Base-by-base conservation (phyloP, 495 filamentous ascomycete genomes). In the Rhypophila decipiens region DNA sequence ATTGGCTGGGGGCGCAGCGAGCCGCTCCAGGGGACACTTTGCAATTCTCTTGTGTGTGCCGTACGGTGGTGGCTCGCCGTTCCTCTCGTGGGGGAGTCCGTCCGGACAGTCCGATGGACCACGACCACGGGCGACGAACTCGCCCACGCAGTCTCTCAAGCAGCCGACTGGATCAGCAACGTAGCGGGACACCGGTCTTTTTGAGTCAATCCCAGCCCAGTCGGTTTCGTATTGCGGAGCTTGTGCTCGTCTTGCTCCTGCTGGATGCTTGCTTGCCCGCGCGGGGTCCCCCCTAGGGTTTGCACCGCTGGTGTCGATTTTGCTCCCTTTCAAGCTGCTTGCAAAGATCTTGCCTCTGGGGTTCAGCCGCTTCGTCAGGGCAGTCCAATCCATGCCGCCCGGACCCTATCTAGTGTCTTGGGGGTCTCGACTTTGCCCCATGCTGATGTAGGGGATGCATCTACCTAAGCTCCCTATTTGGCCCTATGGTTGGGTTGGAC, bases 21-120 rank as follows among this genome's bases (percentile, higher is more conserved):
- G 53, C 57, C 57, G 57, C 53, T 42, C 40, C 47, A 24, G 40
- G 46, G 41, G 20, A n/a, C 27, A 18, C 7, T 18, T 38, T 38
- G 33, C 53, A 47, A 49, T 52, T 51, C 3, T n/a, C n/a, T 40
- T 31, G 44, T 49, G 48, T 31, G 42, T n/a, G n/a, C n/a, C n/a
- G n/a, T n/a, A n/a, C 52, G 49, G 46, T 55, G 47, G 46, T 61
- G 36, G 51, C 49, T 56, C 49, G 55, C 55, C 51, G 55, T 51
- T 22, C 33, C 20, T 46, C 12, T 46, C 37, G 50, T 57, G 55
- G 58, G 58, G 55, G 55, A 56, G 51, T 57, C 54, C 58, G 53
- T 47, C 47, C 49, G 49, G 44, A 55, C 46, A 49, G 57, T 59
- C 57, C 57, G 57, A 41, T 18, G 47, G 53, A 24, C 50, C 46